These are phyloP conservation scores for Crithidia bombi DNA, from an alignment of 208 protist genomes.

Conservation along the genomic window DNA sequence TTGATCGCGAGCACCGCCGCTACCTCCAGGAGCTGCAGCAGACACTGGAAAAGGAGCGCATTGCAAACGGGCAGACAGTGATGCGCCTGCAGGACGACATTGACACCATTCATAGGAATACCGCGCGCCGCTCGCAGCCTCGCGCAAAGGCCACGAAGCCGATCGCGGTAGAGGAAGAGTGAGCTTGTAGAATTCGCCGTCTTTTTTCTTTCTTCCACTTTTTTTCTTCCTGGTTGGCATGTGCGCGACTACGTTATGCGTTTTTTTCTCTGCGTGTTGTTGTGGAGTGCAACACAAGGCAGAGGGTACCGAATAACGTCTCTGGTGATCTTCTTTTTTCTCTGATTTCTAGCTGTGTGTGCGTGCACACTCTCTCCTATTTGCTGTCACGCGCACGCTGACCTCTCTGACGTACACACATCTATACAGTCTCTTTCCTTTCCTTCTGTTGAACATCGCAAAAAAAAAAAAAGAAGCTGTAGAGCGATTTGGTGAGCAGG, in stretches of 20 bases:
- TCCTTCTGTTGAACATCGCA: neutral
- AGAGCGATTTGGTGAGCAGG: no score
- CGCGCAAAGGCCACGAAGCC: constrained; percentile 2
- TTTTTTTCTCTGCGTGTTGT: no score
- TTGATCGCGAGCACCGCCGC: constrained; percentile 61
- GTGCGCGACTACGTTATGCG: no score
- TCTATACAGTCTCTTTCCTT: neutral
- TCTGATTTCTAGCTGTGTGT: no score
- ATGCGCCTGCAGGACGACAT: constrained; percentile 57
- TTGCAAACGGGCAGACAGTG: constrained; percentile 51
- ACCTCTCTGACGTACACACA: no score
- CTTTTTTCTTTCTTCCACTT: constrained; percentile 10
- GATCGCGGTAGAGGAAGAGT: neutral
- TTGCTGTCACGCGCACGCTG: no score
- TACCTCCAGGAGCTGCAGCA: constrained; percentile 54
- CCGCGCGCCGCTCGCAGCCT: constrained; percentile 19
- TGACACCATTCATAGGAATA: constrained; percentile 25
- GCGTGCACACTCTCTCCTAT: no score
- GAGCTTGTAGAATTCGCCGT: neutral
- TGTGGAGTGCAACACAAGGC: neutral
- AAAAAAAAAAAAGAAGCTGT: neutral
- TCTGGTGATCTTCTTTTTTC: neutral
- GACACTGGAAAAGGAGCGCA: constrained; percentile 56
- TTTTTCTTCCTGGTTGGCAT: constrained; percentile 11
- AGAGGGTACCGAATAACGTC: no score